Conservation (phyloP, 257 asterid genomes). For the Phtheirospermum japonicum region DNA sequence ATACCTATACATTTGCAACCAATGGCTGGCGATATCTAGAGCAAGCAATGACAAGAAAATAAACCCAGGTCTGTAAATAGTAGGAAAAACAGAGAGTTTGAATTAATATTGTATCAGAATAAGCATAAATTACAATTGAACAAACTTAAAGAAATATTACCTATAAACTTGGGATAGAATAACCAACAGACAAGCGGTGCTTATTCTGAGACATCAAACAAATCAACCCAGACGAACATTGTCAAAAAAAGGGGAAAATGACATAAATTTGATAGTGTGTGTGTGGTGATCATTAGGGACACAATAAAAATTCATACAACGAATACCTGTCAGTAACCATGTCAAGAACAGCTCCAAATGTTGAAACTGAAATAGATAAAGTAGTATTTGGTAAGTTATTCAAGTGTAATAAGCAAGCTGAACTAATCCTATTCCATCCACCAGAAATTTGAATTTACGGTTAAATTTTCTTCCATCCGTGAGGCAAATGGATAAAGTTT, state of each 20-base stretch:
- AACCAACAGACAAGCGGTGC: slow-evolving; percentile 94
- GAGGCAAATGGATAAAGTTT: slow-evolving; percentile 1
- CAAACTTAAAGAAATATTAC: slow-evolving; percentile 37
- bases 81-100: slow-evolving; percentile 20
- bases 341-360: slow-evolving; percentile 96
- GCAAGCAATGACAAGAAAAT: slow-evolving; percentile 84
- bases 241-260: not conserved
- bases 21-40: slow-evolving; percentile 90
- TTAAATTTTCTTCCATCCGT: slow-evolving; percentile 11
- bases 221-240: slow-evolving; percentile 24
- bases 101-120: slow-evolving; percentile 21
- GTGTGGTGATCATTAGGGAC: not conserved
- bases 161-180: slow-evolving; percentile 96
- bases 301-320: slow-evolving; percentile 3
- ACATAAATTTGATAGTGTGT: not conserved
- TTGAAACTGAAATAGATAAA: slow-evolving; percentile 65
- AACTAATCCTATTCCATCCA: slow-evolving; percentile 22
- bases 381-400: slow-evolving; percentile 26
- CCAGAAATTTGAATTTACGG: not conserved
- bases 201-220: slow-evolving; percentile 57
- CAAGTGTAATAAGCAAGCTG: slow-evolving; percentile 20
- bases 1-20: slow-evolving; percentile 99
- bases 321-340: slow-evolving; percentile 98
- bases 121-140: slow-evolving; percentile 1
- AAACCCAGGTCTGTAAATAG: slow-evolving; percentile 69